phyloP scores from a whole-genome alignment of 208 protist genomes.

The Sergeia podlipaevii region DNA sequence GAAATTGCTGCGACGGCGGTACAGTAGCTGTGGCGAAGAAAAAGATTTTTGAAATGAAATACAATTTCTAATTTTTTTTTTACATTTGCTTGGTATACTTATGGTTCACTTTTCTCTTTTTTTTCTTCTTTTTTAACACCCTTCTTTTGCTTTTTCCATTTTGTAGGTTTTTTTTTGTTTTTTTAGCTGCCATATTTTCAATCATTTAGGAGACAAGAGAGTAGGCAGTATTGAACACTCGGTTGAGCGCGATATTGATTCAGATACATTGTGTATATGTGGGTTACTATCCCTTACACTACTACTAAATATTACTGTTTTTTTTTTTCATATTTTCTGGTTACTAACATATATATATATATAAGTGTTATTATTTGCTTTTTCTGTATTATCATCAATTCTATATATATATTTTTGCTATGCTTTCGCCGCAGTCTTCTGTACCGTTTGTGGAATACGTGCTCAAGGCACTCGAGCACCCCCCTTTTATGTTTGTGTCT shows the following conservation, averaged over 20 bases:
- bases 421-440: conserved; percentile 43
- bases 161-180: too few species aligned
- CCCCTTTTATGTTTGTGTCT: conserved; percentile 78
- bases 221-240: too few species aligned
- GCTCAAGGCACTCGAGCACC: conserved; percentile 68
- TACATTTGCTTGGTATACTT: conserved; percentile 7
- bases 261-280: too few species aligned
- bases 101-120: conserved; percentile 3
- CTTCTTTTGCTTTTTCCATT: conserved; percentile 4
- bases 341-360: conserved; percentile 1
- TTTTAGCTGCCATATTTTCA: too few species aligned
- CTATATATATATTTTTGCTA: neutral
- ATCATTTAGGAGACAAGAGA: too few species aligned
- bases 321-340: conserved; percentile 9
- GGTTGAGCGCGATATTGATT: too few species aligned
- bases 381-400: neutral
- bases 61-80: neutral
- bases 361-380: conserved; percentile 8
- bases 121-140: neutral
- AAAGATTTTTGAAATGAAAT: too few species aligned
- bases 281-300: too few species aligned
- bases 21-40: too few species aligned
- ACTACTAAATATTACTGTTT: neutral
- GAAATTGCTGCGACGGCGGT: too few species aligned
- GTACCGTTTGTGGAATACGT: conserved; percentile 84